These are phyloP conservation scores for Suillus fuscotomentosus DNA, from an alignment of 768 basidiomycete species.

Conservation along the genomic window DNA sequence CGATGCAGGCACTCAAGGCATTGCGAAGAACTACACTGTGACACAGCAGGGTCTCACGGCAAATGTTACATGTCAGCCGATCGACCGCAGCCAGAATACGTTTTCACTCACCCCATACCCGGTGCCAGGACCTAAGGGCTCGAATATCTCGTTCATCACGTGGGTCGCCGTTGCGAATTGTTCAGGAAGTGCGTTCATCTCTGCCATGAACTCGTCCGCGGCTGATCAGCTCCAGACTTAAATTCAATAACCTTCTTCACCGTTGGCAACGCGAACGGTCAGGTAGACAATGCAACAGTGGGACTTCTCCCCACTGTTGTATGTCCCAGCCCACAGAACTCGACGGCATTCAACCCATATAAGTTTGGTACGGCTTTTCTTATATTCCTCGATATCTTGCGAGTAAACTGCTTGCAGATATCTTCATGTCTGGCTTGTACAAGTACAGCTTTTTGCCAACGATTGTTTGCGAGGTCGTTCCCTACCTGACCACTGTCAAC, in stretches of 20 bases:
- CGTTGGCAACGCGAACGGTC: background rate
- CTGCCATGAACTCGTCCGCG: background rate
- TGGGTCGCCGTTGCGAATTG: constrained; percentile 5
- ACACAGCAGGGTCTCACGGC: constrained; percentile 21
- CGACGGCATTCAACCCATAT: background rate
- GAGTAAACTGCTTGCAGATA: background rate
- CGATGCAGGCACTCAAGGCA: background rate
- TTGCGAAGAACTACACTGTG: constrained; percentile 3
- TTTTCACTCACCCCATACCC: background rate
- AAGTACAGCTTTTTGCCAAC: constrained; percentile 15
- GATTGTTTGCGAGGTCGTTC: constrained; percentile 11
- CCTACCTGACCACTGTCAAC: constrained; percentile 11
- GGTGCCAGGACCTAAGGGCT: too few relatives aligned
- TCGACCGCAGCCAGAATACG: background rate
- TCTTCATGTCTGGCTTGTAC: constrained; percentile 4
- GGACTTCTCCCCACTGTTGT: constrained; percentile 8
- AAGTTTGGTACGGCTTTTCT: background rate
- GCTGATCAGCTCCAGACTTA: background rate
- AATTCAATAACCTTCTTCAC: background rate
- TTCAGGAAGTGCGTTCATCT: constrained; percentile 2
- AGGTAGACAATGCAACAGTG: background rate
- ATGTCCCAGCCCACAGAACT: background rate
- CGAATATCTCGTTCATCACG: background rate
- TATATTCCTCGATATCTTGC: background rate
- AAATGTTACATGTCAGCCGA: constrained; percentile 10